Evolutionary conservation across 768 basidiomycete genomes (phyloP).

Genomic region (Collybia sordida): DNA sequence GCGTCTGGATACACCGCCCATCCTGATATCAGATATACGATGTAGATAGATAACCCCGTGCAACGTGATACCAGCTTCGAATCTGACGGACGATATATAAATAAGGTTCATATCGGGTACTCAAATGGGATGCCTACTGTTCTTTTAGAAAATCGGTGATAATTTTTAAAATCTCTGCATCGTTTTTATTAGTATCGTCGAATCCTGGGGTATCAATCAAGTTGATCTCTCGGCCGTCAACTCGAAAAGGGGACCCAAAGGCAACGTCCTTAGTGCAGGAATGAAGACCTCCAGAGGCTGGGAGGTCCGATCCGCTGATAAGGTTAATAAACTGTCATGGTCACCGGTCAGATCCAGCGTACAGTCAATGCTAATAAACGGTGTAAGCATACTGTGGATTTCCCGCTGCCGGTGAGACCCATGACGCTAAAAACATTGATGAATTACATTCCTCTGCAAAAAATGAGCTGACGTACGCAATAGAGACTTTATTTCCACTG

Average conservation of each 20-base stretch:
- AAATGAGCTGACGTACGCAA: not conserved
- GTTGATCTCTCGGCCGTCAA: not conserved
- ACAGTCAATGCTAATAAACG: not conserved
- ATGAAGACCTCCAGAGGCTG: not conserved
- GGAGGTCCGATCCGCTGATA: not conserved
- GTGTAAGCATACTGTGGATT: not conserved
- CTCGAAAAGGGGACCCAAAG: not conserved
- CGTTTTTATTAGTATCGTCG: slow-evolving; percentile 34
- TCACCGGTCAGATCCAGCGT: not conserved
- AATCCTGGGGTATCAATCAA: slow-evolving; percentile 44
- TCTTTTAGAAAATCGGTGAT: slow-evolving; percentile 28
- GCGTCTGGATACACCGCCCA: slow-evolving; percentile 37
- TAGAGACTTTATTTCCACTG: not conserved
- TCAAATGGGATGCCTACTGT: slow-evolving; percentile 7
- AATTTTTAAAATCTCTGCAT: slow-evolving; percentile 7
- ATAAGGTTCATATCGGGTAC: not conserved
- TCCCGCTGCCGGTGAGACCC: not conserved
- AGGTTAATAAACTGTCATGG: slow-evolving; percentile 1
- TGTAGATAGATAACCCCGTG: slow-evolving; percentile 40
- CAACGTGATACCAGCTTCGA: slow-evolving; percentile 20
- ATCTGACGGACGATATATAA: slow-evolving; percentile 4
- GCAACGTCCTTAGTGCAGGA: not conserved
- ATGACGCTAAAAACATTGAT: not conserved
- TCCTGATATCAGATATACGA: slow-evolving; percentile 34
- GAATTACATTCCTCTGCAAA: too few species aligned